Evolutionary conservation across 495 filamentous ascomycete genomes (phyloP).

Genomic region (Penicillium egyptiacum): DNA sequence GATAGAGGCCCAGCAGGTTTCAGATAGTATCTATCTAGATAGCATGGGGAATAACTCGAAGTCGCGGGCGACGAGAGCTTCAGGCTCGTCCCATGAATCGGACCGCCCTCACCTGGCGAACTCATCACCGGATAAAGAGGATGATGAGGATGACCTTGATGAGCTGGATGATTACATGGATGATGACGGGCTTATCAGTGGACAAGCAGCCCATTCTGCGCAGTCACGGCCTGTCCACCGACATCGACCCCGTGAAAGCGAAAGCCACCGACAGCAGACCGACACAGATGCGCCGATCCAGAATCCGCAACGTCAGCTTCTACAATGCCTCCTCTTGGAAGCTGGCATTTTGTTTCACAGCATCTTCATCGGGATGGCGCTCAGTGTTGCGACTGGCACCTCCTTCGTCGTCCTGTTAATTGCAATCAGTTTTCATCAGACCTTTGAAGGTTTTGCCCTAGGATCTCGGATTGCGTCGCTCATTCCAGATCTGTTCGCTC

Average conservation of each 20-base stretch:
- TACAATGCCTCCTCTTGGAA: slow-evolving; percentile 79
- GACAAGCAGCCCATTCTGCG: slow-evolving; percentile 8
- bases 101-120: slow-evolving; percentile 4
- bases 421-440: slow-evolving; percentile 82
- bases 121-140: slow-evolving; percentile 22
- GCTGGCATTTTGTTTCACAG: slow-evolving; percentile 85
- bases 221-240: slow-evolving; percentile 10
- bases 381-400: slow-evolving; percentile 77
- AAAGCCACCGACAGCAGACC: slow-evolving; percentile 16
- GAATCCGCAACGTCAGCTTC: slow-evolving; percentile 58
- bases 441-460: slow-evolving; percentile 77
- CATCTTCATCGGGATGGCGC: slow-evolving; percentile 86
- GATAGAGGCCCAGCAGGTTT: slow-evolving; percentile 21
- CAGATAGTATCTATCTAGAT: slow-evolving; percentile 29
- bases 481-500: slow-evolving; percentile 52
- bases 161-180: slow-evolving; percentile 32
- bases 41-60: slow-evolving; percentile 19
- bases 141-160: slow-evolving; percentile 34
- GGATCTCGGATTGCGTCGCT: slow-evolving; percentile 70
- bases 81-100: slow-evolving; percentile 19
- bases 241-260: slow-evolving; percentile 18
- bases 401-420: slow-evolving; percentile 77
- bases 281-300: slow-evolving; percentile 31
- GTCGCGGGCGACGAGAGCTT: slow-evolving; percentile 6
- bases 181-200: slow-evolving; percentile 21